These are phyloP conservation scores for Clarireedia paspali DNA, from an alignment of 2,329 filamentous ascomycete species.

Conservation along the genomic window DNA sequence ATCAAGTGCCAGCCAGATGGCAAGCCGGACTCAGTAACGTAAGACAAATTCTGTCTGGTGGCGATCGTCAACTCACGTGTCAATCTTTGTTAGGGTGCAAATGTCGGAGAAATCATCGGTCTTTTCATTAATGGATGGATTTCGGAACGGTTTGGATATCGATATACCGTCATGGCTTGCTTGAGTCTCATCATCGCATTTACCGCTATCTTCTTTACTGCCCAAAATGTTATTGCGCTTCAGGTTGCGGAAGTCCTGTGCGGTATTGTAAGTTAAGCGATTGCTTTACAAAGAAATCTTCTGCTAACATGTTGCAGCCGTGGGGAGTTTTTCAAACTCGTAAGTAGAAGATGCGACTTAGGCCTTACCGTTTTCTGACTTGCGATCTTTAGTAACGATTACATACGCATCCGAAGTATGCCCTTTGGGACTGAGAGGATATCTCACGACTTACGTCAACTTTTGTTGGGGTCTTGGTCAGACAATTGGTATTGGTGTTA, in stretches of 20 bases:
- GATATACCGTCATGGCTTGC: constrained; percentile 29
- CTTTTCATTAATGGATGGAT: constrained; percentile 40
- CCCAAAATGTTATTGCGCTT: constrained; percentile 37
- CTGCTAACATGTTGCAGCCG: constrained; percentile 24
- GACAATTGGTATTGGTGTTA: constrained; percentile 42
- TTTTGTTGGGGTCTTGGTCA: constrained; percentile 48
- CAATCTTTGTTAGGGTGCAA: constrained; percentile 14
- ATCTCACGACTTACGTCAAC: constrained; percentile 48
- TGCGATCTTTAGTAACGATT: neutral
- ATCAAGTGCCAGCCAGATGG: constrained; percentile 26
- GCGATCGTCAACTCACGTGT: constrained; percentile 1
- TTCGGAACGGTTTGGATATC: constrained; percentile 36
- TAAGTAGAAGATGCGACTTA: constrained; percentile 28
- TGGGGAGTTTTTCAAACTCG: constrained; percentile 39
- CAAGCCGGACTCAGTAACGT: constrained; percentile 26
- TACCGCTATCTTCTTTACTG: constrained; percentile 44
- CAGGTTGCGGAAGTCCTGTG: constrained; percentile 41
- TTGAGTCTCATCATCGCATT: constrained; percentile 32
- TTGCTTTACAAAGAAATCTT: neutral
- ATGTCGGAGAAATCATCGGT: constrained; percentile 35
- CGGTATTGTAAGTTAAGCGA: constrained; percentile 24
- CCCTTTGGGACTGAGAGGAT: constrained; percentile 46
- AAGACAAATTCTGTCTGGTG: neutral
- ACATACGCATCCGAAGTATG: constrained; percentile 42
- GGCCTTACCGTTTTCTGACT: neutral